phyloP scores from a whole-genome alignment of 495 filamentous ascomycete genomes.

The Penicillium samsonianum region DNA sequence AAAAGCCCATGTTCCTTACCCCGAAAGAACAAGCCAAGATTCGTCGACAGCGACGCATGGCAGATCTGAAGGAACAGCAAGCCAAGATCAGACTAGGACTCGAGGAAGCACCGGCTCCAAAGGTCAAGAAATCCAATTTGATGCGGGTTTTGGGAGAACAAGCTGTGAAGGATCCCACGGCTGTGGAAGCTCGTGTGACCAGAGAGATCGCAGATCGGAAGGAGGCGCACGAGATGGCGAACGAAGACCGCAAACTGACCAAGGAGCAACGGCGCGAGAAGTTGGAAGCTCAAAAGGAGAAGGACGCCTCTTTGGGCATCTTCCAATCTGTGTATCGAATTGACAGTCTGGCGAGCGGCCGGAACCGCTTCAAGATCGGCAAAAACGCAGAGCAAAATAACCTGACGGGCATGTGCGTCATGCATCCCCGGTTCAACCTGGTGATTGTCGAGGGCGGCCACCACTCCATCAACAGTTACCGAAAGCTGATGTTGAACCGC shows the following conservation, averaged over 20 bases:
- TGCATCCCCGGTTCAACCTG: constrained; percentile 82
- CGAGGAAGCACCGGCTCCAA: constrained; percentile 84
- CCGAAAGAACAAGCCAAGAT: constrained; percentile 88
- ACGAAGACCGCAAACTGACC: constrained; percentile 86
- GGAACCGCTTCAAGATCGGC: constrained; percentile 89
- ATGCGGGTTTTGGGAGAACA: constrained; percentile 98
- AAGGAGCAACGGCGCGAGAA: constrained; percentile 91
- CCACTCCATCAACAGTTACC: constrained; percentile 76
- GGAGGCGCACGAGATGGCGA: constrained; percentile 70
- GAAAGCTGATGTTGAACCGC: constrained; percentile 86
- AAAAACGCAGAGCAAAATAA: constrained; percentile 87
- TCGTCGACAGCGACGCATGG: constrained; percentile 86
- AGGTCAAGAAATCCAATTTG: constrained; percentile 92
- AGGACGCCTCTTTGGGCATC: constrained; percentile 84
- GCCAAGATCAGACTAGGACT: constrained; percentile 92
- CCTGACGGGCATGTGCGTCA: constrained; percentile 83
- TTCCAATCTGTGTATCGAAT: constrained; percentile 85
- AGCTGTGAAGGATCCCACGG: constrained; percentile 96
- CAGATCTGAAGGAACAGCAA: constrained; percentile 90
- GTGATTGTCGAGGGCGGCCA: constrained; percentile 90
- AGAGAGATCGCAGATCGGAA: constrained; percentile 84
- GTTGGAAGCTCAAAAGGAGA: constrained; percentile 76
- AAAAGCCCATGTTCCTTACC: constrained; percentile 93
- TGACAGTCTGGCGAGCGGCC: constrained; percentile 80
- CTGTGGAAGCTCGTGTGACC: constrained; percentile 92